A percentile compares a stretch with the other conserved stretches of the same genome.
These are phyloP conservation scores for Boletales sp. DNA, from an alignment of 768 basidiomycete genomes.

Conservation along the genomic window DNA sequence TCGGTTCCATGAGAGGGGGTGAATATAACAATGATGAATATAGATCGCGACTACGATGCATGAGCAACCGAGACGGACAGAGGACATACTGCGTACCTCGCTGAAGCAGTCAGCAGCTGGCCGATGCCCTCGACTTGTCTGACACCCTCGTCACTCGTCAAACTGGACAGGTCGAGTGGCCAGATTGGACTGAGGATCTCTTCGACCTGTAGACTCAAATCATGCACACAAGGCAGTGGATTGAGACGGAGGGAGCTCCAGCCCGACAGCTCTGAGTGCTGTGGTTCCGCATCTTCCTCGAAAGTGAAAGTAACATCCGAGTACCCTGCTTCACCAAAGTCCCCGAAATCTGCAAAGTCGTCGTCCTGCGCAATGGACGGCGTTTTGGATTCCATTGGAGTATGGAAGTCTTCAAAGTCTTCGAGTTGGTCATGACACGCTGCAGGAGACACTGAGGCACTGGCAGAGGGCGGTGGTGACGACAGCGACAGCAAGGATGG, in stretches of 20 bases:
- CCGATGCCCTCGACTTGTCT: conserved; percentile 76
- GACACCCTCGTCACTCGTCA: conserved; percentile 67
- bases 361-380: conserved; percentile 48
- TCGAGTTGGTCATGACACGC: conserved; percentile 40
- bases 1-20: conserved; percentile 74
- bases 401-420: conserved; percentile 51
- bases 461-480: conserved; percentile 17
- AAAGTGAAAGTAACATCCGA: conserved; percentile 37
- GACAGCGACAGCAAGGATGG: conserved; percentile 27
- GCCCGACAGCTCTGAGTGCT: conserved; percentile 39
- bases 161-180: conserved; percentile 46
- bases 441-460: conserved; percentile 17
- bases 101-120: conserved; percentile 71
- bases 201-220: conserved; percentile 60
- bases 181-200: conserved; percentile 66
- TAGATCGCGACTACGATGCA: conserved; percentile 61
- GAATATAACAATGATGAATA: conserved; percentile 70
- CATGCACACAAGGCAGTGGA: conserved; percentile 56
- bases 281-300: conserved; percentile 24
- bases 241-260: conserved; percentile 66
- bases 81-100: conserved; percentile 50
- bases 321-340: conserved; percentile 68
- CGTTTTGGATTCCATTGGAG: conserved; percentile 44
- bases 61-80: conserved; percentile 22
- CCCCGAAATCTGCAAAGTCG: conserved; percentile 85